Percentiles rank a stretch among this genome's conserved stretches.
Evolutionary conservation across 208 protist genomes (phyloP).

Genomic region (Trypanosomatidae sp.): DNA sequence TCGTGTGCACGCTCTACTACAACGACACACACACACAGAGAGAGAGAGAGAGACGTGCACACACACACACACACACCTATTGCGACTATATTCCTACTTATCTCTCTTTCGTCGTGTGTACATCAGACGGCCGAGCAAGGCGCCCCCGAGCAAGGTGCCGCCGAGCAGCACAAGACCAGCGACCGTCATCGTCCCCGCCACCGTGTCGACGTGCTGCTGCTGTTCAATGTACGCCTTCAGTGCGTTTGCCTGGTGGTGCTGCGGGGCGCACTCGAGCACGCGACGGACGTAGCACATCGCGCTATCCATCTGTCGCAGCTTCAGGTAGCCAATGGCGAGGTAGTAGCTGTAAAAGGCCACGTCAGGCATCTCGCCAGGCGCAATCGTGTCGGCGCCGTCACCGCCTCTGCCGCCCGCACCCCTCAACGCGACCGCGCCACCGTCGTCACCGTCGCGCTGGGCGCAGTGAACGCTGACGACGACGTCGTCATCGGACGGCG

Average conservation of each 20-base stretch:
- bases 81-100: too few species aligned
- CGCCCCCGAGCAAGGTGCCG: too few species aligned
- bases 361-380: constrained; percentile 10
- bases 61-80: too few species aligned
- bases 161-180: too few species aligned
- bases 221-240: constrained; percentile 31
- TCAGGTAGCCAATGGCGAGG: constrained; percentile 58
- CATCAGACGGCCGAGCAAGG: too few species aligned
- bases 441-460: background rate
- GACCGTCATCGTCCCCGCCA: too few species aligned
- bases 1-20: too few species aligned
- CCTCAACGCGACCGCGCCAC: background rate
- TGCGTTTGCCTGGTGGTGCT: constrained; percentile 32
- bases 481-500: background rate
- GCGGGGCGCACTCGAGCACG: constrained; percentile 31
- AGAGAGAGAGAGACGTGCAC: too few species aligned
- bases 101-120: too few species aligned
- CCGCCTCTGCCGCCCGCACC: background rate
- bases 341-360: constrained; percentile 60
- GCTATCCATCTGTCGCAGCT: constrained; percentile 39
- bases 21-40: too few species aligned
- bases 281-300: constrained; percentile 33
- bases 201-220: too few species aligned
- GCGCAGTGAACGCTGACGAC: background rate
- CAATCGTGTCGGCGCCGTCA: background rate